Percentiles rank a stretch among this genome's conserved stretches.
phyloP scores from a whole-genome alignment of 108 stramenopile species.

The Conticribra weissflogii region DNA sequence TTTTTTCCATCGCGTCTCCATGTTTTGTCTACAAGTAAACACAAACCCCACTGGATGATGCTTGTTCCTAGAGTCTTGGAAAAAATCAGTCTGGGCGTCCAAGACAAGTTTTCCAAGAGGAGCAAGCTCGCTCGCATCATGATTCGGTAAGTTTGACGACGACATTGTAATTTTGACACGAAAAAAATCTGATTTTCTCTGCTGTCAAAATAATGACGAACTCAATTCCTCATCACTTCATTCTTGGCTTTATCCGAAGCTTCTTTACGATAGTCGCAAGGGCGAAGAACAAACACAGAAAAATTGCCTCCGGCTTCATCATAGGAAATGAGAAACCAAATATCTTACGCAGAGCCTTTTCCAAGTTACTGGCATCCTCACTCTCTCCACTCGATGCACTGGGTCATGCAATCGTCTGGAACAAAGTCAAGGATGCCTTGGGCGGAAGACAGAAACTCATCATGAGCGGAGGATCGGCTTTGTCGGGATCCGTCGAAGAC shows the following conservation, averaged over 20 bases:
- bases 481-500: slow-evolving; percentile 40
- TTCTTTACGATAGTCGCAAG: slow-evolving; percentile 28
- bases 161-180: too few relatives aligned
- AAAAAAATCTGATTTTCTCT: too few relatives aligned
- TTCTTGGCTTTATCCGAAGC: background rate
- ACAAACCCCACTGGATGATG: slow-evolving; percentile 63
- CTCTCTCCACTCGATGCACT: slow-evolving; percentile 29
- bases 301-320: slow-evolving; percentile 36
- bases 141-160: background rate
- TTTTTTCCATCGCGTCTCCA: too few relatives aligned
- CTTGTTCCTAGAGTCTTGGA: slow-evolving; percentile 59
- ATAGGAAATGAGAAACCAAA: slow-evolving; percentile 26
- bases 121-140: slow-evolving; percentile 16
- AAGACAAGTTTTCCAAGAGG: slow-evolving; percentile 46
- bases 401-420: slow-evolving; percentile 55
- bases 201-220: background rate
- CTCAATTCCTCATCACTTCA: background rate
- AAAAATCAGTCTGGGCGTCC: slow-evolving; percentile 47
- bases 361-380: slow-evolving; percentile 13
- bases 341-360: slow-evolving; percentile 19
- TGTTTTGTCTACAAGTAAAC: slow-evolving; percentile 2
- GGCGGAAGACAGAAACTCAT: slow-evolving; percentile 55
- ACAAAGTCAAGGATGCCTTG: slow-evolving; percentile 50
- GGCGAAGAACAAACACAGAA: slow-evolving; percentile 29
- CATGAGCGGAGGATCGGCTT: slow-evolving; percentile 52